Base-by-base conservation (phyloP, 306 rosid genomes). In the Gynostemma pentaphyllum region DNA sequence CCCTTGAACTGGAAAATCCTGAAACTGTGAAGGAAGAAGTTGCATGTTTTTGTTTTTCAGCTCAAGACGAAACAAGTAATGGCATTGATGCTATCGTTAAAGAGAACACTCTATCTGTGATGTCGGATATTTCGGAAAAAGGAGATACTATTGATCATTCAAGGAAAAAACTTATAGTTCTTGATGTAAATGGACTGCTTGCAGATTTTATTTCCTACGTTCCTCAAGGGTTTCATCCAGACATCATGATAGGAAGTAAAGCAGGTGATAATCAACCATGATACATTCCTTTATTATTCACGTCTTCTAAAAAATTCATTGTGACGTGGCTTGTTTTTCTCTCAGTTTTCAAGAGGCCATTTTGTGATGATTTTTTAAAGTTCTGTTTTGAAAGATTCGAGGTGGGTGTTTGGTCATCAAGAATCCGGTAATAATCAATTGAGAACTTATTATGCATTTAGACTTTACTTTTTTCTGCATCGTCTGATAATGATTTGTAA, bases 371-470 rank as follows among this genome's bases (percentile, higher is more conserved):
- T 68, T 92, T 92, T 75, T 74, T 92, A 15, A 68, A 60, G 72
- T 92, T 92, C 69, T 92, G 96, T 80, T 82, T 92, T 62, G 85
- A 86, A 48, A 86, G 57, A 78, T 92, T 92, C 77, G 84, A 72
- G 63, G 94, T 92, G 67, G 96, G 90, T 28, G 76, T 92, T 49
- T 92, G 98, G 98, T 85, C 98, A 64, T 88, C 99, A 64, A 92
- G 95, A 84, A 52, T 62, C 67, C 76, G 78, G 99, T 92, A 92
- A 76, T 50, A 59, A 67, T 77, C 76, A 51, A 39, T 68, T 46
- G 36, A 45, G 41, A 62, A 50, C 37, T 36, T 22, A 4, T 51
- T 16, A 9, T 74, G 46, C 60, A 40, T 62, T 62, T 65, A 63
- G 52, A 27, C 22, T 60, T 19, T 14, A 41, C 41, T 28, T 50